Evolutionary conservation across 164 flowering plant genomes (phyloP), one percentile per base, ranked within the genome.

Genomic region (Nelumbo lutea): DNA sequence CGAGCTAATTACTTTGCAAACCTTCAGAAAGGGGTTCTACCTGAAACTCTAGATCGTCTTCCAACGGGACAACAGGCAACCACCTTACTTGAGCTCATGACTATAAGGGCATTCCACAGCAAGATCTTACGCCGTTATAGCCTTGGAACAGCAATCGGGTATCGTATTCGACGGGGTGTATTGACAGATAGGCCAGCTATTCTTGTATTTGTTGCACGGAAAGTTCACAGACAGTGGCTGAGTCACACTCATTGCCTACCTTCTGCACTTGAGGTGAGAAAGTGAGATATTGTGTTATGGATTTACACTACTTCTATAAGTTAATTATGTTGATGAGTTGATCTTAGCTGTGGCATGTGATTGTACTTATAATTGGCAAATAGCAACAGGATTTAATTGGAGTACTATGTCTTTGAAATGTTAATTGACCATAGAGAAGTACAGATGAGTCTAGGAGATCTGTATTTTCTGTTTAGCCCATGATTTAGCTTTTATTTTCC

Each of bases 101-200:
- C 93, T 1, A 93, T 93, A 68, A 88, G 98, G 75, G 98, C 98
- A 66, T 93, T 90, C 74, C 98, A 93, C 62, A 93, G 98, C 84
- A 91, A 89, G 81, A 83, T 83, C n/a, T 82, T 93, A 85, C 88
- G 96, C 6, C 88, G 83, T 43, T 87, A 78, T 72, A 93, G 95
- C 74, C 93, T 93, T 66, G 98, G 96, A 5, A 90, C 98, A 0
- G 98, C 98, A 58, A 80, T 93, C 72, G 98, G 98, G 42, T 89
- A 90, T 75, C 84, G 98, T 6, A 93, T 93, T 61, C 82, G 83
- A 53, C 76, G 69, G 65, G 98, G 96, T 65, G 72, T 78, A 10
- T 77, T 93, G 81, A 93, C 98, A 6, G 86, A 88, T 59, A 83
- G 83, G 73, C 98, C 98, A 27, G 98, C 98, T 44, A 90, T 93